phyloP scores from a whole-genome alignment of 495 filamentous ascomycete species.

The Paragyromitra xinjiangensis region DNA sequence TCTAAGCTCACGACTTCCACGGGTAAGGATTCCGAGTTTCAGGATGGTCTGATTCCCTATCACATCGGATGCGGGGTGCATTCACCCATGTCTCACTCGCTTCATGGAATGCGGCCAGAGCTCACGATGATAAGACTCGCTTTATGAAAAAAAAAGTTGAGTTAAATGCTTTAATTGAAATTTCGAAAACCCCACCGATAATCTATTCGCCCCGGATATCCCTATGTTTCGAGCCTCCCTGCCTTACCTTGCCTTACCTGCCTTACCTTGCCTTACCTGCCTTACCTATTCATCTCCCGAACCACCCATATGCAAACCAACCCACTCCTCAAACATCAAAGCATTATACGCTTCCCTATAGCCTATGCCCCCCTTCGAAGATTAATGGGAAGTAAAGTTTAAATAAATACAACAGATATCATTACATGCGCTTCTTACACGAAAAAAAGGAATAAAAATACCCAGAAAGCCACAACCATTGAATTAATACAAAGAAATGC shows the following conservation, averaged over 20 bases:
- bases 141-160: neutral
- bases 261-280: neutral
- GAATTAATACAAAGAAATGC: conserved; percentile 33
- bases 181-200: neutral
- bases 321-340: neutral
- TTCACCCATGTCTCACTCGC: neutral
- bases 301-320: neutral
- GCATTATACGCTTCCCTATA: neutral
- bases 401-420: conserved; percentile 34
- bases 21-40: conserved; percentile 11
- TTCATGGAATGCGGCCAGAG: neutral
- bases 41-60: neutral
- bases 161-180: conserved; percentile 1
- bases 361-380: neutral
- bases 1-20: neutral
- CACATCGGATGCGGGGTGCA: neutral
- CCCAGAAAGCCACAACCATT: conserved; percentile 21
- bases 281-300: neutral
- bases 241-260: neutral
- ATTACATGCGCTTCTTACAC: conserved; percentile 26
- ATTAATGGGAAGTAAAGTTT: conserved; percentile 18
- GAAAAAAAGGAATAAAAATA: neutral
- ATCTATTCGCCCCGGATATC: conserved; percentile 13
- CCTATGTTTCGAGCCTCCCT: neutral
- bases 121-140: neutral